Evolutionary conservation across 164 flowering plant species (phyloP), one percentile per base, ranked within the genome.

Genomic region (Nymphaea colorata): DNA sequence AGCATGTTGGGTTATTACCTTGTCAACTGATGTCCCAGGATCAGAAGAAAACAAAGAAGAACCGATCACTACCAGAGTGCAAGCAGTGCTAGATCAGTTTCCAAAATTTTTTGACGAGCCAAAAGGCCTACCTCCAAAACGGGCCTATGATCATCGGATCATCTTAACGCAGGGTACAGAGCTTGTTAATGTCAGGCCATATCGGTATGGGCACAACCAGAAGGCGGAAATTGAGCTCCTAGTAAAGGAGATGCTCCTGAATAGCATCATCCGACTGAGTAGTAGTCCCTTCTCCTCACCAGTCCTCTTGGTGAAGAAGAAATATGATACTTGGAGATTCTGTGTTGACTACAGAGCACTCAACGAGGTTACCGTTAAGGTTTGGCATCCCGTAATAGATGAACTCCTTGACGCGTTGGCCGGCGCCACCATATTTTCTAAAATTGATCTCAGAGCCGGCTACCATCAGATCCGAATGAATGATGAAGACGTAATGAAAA

Each of bases 251-350:
- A 55, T 3, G 7, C 0, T 4, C 25, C 57, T 4, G 7, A 42
- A 1, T 8, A n/a, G 66, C 8, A n/a, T 64, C 43, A 64, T 64
- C 8, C 66, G 43, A 42, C 66, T 4, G 7, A 64, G 43, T 3
- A 64, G 18, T 8, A 64, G 44, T 42, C 66, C 66, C 8, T 64
- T 5, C 66, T 64, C 66, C 6, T 64, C 66, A 17, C 66, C 66
- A 6, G 44, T 64, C 11, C 42, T 64, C 4, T 41, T 64, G 43
- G 66, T 64, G 12, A 64, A 42, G 66, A 64, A 64, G 66, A 62
- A 62, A 14, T 2, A 62, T 18, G n/a, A 62, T 17, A 14, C 2
- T 6, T 62, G 6, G 36, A 14, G 25, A 1, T 6, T 14, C n/a
- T 62, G 64, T 17, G 25, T 62, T 1, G 64, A 62, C 36, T 62